Conservation (phyloP, 2,329 filamentous ascomycete genomes). For the Stemphylium lycopersici region DNA sequence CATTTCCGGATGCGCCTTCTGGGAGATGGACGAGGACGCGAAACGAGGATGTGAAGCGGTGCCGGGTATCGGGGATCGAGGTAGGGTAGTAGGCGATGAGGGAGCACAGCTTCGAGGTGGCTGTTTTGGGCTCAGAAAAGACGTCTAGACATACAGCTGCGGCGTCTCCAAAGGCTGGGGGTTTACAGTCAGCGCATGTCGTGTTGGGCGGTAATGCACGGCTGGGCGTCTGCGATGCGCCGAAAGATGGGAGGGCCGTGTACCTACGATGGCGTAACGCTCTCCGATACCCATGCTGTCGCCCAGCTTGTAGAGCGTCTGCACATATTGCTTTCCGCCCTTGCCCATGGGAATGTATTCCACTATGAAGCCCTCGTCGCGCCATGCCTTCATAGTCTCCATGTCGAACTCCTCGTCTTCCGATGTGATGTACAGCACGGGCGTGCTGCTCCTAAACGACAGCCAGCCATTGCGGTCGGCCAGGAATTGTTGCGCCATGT, state of each 20-base stretch:
- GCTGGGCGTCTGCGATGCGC: slow-evolving; percentile 1
- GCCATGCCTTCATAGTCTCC: slow-evolving; percentile 61
- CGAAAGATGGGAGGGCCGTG: slow-evolving; percentile 24
- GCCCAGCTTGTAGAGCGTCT: slow-evolving; percentile 57
- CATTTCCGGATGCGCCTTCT: slow-evolving; percentile 33
- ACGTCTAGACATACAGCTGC: slow-evolving; percentile 65
- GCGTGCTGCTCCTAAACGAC: slow-evolving; percentile 51
- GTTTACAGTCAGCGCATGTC: slow-evolving; percentile 10
- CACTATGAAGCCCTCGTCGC: slow-evolving; percentile 65
- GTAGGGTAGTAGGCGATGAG: slow-evolving; percentile 69
- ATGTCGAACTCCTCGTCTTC: slow-evolving; percentile 63
- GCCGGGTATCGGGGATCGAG: slow-evolving; percentile 59
- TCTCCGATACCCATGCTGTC: slow-evolving; percentile 64
- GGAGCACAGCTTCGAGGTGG: slow-evolving; percentile 59
- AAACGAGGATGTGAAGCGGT: slow-evolving; percentile 52
- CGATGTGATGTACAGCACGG: slow-evolving; percentile 57
- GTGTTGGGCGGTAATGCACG: not conserved
- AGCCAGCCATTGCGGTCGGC: slow-evolving; percentile 47
- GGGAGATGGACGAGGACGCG: slow-evolving; percentile 65
- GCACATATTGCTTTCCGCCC: slow-evolving; percentile 56
- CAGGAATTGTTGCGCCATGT: slow-evolving; percentile 47
- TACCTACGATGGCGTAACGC: slow-evolving; percentile 68
- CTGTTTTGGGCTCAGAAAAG: slow-evolving; percentile 61
- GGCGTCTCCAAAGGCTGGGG: slow-evolving; percentile 65
- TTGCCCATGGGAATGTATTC: slow-evolving; percentile 61